phyloP scores from a whole-genome alignment of 768 basidiomycete genomes.

The Xerocomus brunneocitrinus region DNA sequence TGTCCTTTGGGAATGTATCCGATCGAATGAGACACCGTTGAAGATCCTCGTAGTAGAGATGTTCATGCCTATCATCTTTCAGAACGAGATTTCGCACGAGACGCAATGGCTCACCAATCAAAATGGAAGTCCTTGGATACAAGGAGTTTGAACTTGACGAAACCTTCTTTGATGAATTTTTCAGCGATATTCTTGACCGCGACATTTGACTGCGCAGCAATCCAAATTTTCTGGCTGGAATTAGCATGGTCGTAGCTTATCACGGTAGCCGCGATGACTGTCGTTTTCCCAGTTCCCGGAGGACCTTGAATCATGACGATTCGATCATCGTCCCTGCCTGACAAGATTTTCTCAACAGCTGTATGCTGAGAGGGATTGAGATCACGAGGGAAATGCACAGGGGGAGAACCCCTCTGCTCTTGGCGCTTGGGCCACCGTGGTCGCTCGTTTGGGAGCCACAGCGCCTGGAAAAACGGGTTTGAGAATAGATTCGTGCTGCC shows the following conservation, averaged over 20 bases:
- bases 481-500: constrained; percentile 9
- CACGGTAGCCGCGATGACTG: constrained; percentile 37
- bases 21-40: constrained; percentile 35
- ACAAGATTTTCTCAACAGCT: constrained; percentile 32
- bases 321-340: constrained; percentile 15
- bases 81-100: neutral
- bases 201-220: constrained; percentile 47
- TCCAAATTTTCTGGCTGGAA: constrained; percentile 28
- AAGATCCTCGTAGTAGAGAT: constrained; percentile 43
- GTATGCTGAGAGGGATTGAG: constrained; percentile 27
- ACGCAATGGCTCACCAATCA: constrained; percentile 35
- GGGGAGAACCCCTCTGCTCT: neutral
- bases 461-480: constrained; percentile 22
- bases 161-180: constrained; percentile 33
- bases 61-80: constrained; percentile 41
- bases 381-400: neutral
- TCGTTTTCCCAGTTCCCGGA: constrained; percentile 44
- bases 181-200: constrained; percentile 53
- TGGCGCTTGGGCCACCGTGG: constrained; percentile 13
- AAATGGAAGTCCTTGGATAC: constrained; percentile 45
- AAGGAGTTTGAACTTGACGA: constrained; percentile 36
- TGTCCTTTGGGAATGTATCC: constrained; percentile 23
- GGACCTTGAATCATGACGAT: constrained; percentile 33
- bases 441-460: constrained; percentile 26
- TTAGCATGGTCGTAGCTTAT: constrained; percentile 16